Evolutionary conservation across 1,284 basidiomycete species (phyloP).

Genomic region (Hypsizygus ulmarius): DNA sequence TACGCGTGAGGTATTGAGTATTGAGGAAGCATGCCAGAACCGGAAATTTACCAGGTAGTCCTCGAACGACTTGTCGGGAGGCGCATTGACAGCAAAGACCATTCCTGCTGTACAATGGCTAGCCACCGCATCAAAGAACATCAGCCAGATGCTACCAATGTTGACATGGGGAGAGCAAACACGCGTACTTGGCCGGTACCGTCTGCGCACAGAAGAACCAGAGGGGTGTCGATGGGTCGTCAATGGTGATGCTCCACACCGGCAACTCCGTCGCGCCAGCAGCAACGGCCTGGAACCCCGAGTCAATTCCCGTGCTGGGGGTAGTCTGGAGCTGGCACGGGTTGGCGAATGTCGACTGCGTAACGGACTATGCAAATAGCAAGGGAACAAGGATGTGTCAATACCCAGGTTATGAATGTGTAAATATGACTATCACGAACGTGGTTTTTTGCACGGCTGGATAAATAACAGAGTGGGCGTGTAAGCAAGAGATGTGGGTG

Average conservation of each 20-base stretch:
- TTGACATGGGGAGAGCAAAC: background rate
- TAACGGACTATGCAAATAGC: constrained; percentile 31
- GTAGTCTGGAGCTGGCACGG: constrained; percentile 29
- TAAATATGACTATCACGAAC: constrained; percentile 22
- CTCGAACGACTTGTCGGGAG: constrained; percentile 40
- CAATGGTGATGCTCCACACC: constrained; percentile 38
- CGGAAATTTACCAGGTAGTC: constrained; percentile 39
- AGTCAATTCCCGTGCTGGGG: constrained; percentile 45
- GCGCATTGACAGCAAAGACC: constrained; percentile 54
- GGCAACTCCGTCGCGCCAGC: constrained; percentile 28
- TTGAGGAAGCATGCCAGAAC: background rate
- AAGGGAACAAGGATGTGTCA: constrained; percentile 1
- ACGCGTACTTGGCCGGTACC: constrained; percentile 26
- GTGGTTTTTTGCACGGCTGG: constrained; percentile 38
- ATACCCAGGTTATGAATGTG: background rate
- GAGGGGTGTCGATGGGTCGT: constrained; percentile 37
- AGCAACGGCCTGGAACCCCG: constrained; percentile 40
- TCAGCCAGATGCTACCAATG: background rate
- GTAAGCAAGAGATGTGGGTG: background rate
- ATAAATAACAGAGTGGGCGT: background rate
- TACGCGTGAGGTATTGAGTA: constrained; percentile 14
- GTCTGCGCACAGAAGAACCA: constrained; percentile 54
- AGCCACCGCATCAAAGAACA: background rate
- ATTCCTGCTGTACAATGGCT: constrained; percentile 46
- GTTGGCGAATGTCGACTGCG: constrained; percentile 36